Conservation (phyloP, 23 red algal species). For the Porphyridium purpureum region DNA sequence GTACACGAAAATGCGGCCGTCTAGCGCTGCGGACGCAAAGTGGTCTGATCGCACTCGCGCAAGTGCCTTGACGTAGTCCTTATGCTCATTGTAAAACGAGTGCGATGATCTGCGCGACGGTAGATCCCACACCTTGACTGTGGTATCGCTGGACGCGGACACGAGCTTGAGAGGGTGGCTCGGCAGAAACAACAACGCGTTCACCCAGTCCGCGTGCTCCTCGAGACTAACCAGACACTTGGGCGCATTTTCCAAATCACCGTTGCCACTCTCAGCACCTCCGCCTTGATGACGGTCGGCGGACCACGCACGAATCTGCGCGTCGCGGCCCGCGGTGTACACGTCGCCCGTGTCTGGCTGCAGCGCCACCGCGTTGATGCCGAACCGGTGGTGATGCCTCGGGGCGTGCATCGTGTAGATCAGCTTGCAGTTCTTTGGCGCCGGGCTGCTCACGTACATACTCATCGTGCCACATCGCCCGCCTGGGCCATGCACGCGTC, state of each 20-base stretch:
- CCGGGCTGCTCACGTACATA: too few species aligned
- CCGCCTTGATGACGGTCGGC: slow-evolving; percentile 2
- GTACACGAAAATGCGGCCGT: slow-evolving; percentile 71
- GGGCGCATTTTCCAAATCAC: too few species aligned
- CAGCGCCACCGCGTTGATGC: slow-evolving; percentile 51
- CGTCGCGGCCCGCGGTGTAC: slow-evolving; percentile 79
- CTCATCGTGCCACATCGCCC: too few species aligned
- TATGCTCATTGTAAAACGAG: slow-evolving; percentile 53
- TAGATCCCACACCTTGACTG: slow-evolving; percentile 88
- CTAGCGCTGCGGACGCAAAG: slow-evolving; percentile 50
- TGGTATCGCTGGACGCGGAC: slow-evolving; percentile 65
- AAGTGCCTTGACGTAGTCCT: slow-evolving; percentile 86
- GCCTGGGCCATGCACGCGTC: too few species aligned
- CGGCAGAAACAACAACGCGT: slow-evolving; percentile 28
- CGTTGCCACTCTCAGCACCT: too few species aligned
- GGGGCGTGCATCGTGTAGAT: slow-evolving; percentile 61
- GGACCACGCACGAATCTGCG: slow-evolving; percentile 67
- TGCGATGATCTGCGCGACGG: slow-evolving; percentile 9
- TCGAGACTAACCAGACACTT: too few species aligned
- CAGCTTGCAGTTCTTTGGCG: too few species aligned
- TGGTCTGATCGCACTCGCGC: slow-evolving; percentile 13
- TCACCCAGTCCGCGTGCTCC: slow-evolving; percentile 97
- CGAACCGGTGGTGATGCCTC: slow-evolving; percentile 58
- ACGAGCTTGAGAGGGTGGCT: slow-evolving; percentile 37
- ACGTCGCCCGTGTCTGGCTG: slow-evolving; percentile 11